Evolutionary conservation across 2,329 filamentous ascomycete species (phyloP).

Genomic region (Lecanicillium sp.): DNA sequence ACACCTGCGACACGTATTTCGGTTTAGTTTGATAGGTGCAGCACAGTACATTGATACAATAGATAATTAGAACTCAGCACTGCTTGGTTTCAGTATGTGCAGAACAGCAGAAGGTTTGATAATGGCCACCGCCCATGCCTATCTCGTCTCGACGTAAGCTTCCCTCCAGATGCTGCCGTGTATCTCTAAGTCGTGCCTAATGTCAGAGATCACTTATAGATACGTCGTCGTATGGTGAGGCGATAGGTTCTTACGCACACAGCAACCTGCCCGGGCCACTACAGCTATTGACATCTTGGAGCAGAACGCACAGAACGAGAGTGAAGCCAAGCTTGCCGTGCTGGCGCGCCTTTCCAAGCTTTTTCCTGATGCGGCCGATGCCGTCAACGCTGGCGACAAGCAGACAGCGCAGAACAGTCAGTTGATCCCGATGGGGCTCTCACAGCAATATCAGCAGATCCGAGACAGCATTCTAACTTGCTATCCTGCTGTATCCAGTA

Average conservation of each 20-base stretch:
- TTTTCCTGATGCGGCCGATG: neutral
- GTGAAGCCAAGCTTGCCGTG: conserved; percentile 1
- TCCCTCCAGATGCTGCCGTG: neutral
- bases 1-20: too few relatives aligned
- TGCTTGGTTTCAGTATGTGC: neutral
- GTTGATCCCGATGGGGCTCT: conserved; percentile 1
- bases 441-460: conserved; percentile 2
- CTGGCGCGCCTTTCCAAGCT: conserved; percentile 3
- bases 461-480: neutral
- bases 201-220: neutral
- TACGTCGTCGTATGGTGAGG: conserved; percentile 11
- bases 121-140: conserved; percentile 5
- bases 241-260: neutral
- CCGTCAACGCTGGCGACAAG: neutral
- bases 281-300: conserved; percentile 8
- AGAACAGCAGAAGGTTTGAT: conserved; percentile 6
- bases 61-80: neutral
- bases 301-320: neutral
- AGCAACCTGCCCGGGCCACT: neutral
- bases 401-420: neutral
- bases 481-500: neutral
- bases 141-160: conserved; percentile 10
- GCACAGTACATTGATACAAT: too few relatives aligned
- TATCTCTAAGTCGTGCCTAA: neutral
- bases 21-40: too few relatives aligned